Evolutionary conservation across 2,329 filamentous ascomycete genomes (phyloP), one percentile per base, ranked within the genome.

Genomic region (Ophiostoma sp.): DNA sequence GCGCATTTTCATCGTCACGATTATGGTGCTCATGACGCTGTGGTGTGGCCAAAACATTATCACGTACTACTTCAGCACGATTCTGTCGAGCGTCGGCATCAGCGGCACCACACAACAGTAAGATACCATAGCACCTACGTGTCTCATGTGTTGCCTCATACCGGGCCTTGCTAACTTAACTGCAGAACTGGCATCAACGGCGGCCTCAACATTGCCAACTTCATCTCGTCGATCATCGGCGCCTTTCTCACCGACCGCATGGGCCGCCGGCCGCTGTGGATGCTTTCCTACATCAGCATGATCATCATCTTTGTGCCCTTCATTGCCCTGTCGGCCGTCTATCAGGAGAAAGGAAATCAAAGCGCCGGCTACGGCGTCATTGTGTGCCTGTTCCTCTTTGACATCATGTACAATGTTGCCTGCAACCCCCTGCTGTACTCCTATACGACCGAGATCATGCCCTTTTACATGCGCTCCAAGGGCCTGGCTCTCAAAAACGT

Each of bases 381-480:
- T 42, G 82, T 87, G 75, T 88, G 86, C 75, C 85, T 85, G 72
- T 88, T 86, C 70, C 77, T 80, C 2, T 88, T 87, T 74, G 81
- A 80, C 6, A 83, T 85, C 2, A 79, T 77, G 71, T 89, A 89
- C 74, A 87, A 88, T 72, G 80, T 89, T 66, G 86, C 49, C 38
- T 42, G 42, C n/a, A 66, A 49, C 4, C 65, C 65, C 11, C 49
- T 66, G 0, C 52, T 58, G 16, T n/a, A 60, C 5, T 40, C 40
- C 40, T 66, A 66, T 12, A 38, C 65, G 7, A 58, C 41, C 8
- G 66, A 67, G 66, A 67, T 67, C 8, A 45, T 67, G n/a, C 78
- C 78, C 0, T 80, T 75, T 70, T 74, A 75, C 12, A 72, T 79
- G 7, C 77, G 79, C 6, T 73, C 76, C 16, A 76, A 76, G 67